Evolutionary conservation across 129 eudicot species (phyloP).

Genomic region (Helianthus annuus): DNA sequence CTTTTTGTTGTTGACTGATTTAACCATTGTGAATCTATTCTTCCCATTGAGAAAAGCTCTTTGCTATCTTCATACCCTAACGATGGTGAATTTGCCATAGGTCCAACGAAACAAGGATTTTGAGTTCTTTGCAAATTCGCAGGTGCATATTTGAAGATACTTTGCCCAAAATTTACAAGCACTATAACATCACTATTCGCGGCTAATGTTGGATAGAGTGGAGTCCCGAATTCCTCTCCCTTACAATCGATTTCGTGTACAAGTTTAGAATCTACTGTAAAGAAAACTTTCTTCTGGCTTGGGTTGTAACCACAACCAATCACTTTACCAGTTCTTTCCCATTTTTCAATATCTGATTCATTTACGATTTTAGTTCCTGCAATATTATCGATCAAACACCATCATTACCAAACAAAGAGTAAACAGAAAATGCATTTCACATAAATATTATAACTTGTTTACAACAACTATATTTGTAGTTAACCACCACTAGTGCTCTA

Average conservation of each 20-base stretch:
- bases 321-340: slow-evolving; percentile 63
- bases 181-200: slow-evolving; percentile 53
- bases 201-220: slow-evolving; percentile 75
- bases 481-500: too few species aligned
- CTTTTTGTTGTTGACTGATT: slow-evolving; percentile 46
- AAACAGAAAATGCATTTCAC: neutral
- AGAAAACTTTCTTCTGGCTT: slow-evolving; percentile 63
- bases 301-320: slow-evolving; percentile 95
- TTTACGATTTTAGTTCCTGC: slow-evolving; percentile 58
- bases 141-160: slow-evolving; percentile 55
- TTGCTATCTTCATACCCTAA: slow-evolving; percentile 80
- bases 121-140: slow-evolving; percentile 78
- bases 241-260: slow-evolving; percentile 80
- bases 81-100: slow-evolving; percentile 45
- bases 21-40: slow-evolving; percentile 76
- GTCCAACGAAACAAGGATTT: slow-evolving; percentile 85
- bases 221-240: slow-evolving; percentile 64
- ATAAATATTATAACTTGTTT: neutral
- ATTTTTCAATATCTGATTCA: slow-evolving; percentile 52
- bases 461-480: neutral
- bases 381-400: neutral
- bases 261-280: slow-evolving; percentile 74
- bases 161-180: slow-evolving; percentile 83
- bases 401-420: neutral
- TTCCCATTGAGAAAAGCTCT: slow-evolving; percentile 94